Percentiles rank a stretch among this genome's conserved stretches.
Evolutionary conservation across 2,329 filamentous ascomycete species (phyloP).

Genomic region (Alternaria gansuensis): DNA sequence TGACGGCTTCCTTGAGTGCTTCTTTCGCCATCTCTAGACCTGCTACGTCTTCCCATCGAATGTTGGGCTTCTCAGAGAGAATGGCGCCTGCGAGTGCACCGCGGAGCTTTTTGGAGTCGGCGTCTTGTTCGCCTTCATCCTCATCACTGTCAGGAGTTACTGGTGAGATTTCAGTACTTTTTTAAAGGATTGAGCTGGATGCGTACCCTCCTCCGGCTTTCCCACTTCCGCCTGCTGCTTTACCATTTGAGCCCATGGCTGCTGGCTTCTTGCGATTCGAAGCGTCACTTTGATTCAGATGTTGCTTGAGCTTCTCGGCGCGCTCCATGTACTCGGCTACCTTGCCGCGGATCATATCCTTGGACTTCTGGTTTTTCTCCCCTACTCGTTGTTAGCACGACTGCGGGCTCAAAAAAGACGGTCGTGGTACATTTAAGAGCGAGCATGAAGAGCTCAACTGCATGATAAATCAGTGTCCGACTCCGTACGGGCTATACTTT

Average conservation of each 20-base stretch:
- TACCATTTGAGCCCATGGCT: slow-evolving; percentile 76
- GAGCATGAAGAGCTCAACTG: slow-evolving; percentile 96
- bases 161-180: not conserved
- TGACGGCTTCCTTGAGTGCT: slow-evolving; percentile 95
- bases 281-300: slow-evolving; percentile 76
- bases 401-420: slow-evolving; percentile 10
- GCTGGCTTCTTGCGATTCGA: slow-evolving; percentile 74
- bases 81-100: slow-evolving; percentile 92
- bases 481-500: not conserved
- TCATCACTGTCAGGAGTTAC: slow-evolving; percentile 59
- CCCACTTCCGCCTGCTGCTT: slow-evolving; percentile 68
- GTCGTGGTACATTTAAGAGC: slow-evolving; percentile 79
- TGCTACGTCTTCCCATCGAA: slow-evolving; percentile 98
- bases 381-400: slow-evolving; percentile 42
- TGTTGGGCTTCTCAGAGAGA: slow-evolving; percentile 91
- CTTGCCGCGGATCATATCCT: slow-evolving; percentile 96
- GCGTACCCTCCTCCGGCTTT: slow-evolving; percentile 63
- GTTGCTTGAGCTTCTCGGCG: slow-evolving; percentile 95
- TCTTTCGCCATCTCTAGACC: slow-evolving; percentile 95
- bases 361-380: slow-evolving; percentile 98
- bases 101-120: slow-evolving; percentile 93
- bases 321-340: slow-evolving; percentile 98
- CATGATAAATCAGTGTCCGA: slow-evolving; percentile 26
- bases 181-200: not conserved
- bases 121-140: slow-evolving; percentile 74